A percentile compares a stretch with the other conserved stretches of the same genome.
Evolutionary conservation across 2,329 filamentous ascomycete species (phyloP).

Genomic region (Aspergillus sp.): DNA sequence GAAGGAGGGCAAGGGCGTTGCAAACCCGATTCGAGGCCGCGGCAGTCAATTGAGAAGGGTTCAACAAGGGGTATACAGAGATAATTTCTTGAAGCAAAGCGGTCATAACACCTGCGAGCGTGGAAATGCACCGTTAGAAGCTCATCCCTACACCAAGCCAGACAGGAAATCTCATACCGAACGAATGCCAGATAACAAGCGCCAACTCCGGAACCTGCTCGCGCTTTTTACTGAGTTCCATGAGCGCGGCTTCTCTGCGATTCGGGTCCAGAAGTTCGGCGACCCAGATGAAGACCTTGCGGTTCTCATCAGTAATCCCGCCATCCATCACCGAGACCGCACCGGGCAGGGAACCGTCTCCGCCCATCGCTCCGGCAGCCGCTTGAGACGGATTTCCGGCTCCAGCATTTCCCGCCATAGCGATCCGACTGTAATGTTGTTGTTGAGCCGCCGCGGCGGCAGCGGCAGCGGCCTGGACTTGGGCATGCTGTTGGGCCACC

Average conservation of each 20-base stretch:
- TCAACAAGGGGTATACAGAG: slow-evolving; percentile 93
- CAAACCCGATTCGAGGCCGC: slow-evolving; percentile 97
- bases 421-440: slow-evolving; percentile 69
- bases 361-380: slow-evolving; percentile 48
- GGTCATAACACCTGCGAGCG: slow-evolving; percentile 84
- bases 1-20: slow-evolving; percentile 90
- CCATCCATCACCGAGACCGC: slow-evolving; percentile 54
- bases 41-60: slow-evolving; percentile 93
- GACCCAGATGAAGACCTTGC: slow-evolving; percentile 88
- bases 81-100: slow-evolving; percentile 97
- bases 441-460: slow-evolving; percentile 43
- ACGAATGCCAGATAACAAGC: slow-evolving; percentile 96
- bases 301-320: slow-evolving; percentile 80
- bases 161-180: slow-evolving; percentile 60
- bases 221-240: slow-evolving; percentile 97
- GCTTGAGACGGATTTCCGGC: slow-evolving; percentile 33
- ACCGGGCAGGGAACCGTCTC: slow-evolving; percentile 32
- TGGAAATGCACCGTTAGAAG: neutral
- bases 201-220: slow-evolving; percentile 97
- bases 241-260: slow-evolving; percentile 82
- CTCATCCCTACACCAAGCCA: neutral
- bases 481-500: slow-evolving; percentile 53
- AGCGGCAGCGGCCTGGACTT: slow-evolving; percentile 48
- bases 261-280: slow-evolving; percentile 84
- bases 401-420: slow-evolving; percentile 61